Percentiles rank a stretch among this genome's conserved stretches.
Evolutionary conservation across 1,284 basidiomycete species (phyloP).

Genomic region (Cutaneotrichosporon dermatis): DNA sequence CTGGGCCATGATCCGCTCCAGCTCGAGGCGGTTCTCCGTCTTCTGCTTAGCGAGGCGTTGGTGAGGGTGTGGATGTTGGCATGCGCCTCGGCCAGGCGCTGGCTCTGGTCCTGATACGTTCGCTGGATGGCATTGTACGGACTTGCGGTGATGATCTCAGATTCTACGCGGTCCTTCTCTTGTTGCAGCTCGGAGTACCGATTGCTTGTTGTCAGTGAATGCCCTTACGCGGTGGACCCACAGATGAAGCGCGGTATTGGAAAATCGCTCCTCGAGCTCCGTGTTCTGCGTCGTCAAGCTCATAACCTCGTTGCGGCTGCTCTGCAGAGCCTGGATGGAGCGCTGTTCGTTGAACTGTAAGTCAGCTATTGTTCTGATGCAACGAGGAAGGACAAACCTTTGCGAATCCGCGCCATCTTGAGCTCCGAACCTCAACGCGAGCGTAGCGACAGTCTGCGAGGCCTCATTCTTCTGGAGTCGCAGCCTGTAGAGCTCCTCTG

Average conservation of each 20-base stretch:
- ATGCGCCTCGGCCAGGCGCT: slow-evolving; percentile 39
- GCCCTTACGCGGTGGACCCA: slow-evolving; percentile 8
- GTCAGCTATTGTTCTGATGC: slow-evolving; percentile 1
- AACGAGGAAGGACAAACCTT: slow-evolving; percentile 24
- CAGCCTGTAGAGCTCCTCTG: slow-evolving; percentile 42
- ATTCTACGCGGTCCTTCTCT: slow-evolving; percentile 34
- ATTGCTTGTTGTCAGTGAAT: slow-evolving; percentile 26
- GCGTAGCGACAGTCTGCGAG: slow-evolving; percentile 69
- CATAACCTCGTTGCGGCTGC: slow-evolving; percentile 37
- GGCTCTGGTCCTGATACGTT: slow-evolving; percentile 40
- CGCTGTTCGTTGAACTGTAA: slow-evolving; percentile 42
- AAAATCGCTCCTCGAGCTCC: slow-evolving; percentile 41
- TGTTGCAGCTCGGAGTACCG: slow-evolving; percentile 33
- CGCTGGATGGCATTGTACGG: slow-evolving; percentile 34
- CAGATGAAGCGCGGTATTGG: slow-evolving; percentile 40
- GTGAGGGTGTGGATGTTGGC: slow-evolving; percentile 43
- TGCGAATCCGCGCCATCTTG: slow-evolving; percentile 58
- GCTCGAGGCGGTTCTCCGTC: slow-evolving; percentile 33
- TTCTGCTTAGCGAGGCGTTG: slow-evolving; percentile 41
- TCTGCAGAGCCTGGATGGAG: slow-evolving; percentile 33
- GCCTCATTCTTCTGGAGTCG: slow-evolving; percentile 37
- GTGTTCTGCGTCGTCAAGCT: slow-evolving; percentile 33
- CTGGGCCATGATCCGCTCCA: slow-evolving; percentile 38
- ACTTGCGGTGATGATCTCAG: slow-evolving; percentile 30
- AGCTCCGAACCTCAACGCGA: slow-evolving; percentile 83